Conservation (phyloP, 2,329 filamentous ascomycete genomes). For the Paraphaeosphaeria sporulosa region DNA sequence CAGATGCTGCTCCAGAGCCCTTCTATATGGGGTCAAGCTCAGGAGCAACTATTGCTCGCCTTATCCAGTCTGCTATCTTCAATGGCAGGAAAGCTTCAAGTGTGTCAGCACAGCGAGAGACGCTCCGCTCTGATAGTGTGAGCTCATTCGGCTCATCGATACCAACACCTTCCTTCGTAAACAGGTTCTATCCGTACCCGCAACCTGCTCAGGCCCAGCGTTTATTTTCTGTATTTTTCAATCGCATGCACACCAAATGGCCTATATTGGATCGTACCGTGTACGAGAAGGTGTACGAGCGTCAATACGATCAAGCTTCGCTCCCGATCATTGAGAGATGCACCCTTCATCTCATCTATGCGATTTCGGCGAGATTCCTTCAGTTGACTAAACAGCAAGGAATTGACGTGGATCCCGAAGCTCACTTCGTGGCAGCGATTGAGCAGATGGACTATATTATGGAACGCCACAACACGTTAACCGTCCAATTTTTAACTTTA, state of each 20-base stretch:
- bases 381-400: slow-evolving; percentile 33
- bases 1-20: slow-evolving; percentile 30
- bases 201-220: slow-evolving; percentile 25
- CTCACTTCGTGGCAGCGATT: slow-evolving; percentile 32
- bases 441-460: slow-evolving; percentile 35
- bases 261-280: slow-evolving; percentile 33
- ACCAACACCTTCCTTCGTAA: slow-evolving; percentile 1
- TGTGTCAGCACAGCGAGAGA: slow-evolving; percentile 4
- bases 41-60: slow-evolving; percentile 37
- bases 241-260: slow-evolving; percentile 37
- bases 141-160: slow-evolving; percentile 18
- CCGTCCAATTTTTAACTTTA: slow-evolving; percentile 36
- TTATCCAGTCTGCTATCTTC: slow-evolving; percentile 37
- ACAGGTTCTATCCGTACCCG: slow-evolving; percentile 17
- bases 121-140: slow-evolving; percentile 19
- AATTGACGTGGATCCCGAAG: slow-evolving; percentile 35
- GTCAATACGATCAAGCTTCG: slow-evolving; percentile 27
- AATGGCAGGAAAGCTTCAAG: slow-evolving; percentile 16
- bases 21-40: slow-evolving; percentile 40
- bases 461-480: slow-evolving; percentile 33
- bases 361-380: slow-evolving; percentile 36
- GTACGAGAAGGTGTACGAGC: slow-evolving; percentile 31
- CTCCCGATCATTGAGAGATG: slow-evolving; percentile 32
- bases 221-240: slow-evolving; percentile 35
- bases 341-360: slow-evolving; percentile 36